Conservation (phyloP, 805 yeast species). For the Starmerella stigmatis region DNA sequence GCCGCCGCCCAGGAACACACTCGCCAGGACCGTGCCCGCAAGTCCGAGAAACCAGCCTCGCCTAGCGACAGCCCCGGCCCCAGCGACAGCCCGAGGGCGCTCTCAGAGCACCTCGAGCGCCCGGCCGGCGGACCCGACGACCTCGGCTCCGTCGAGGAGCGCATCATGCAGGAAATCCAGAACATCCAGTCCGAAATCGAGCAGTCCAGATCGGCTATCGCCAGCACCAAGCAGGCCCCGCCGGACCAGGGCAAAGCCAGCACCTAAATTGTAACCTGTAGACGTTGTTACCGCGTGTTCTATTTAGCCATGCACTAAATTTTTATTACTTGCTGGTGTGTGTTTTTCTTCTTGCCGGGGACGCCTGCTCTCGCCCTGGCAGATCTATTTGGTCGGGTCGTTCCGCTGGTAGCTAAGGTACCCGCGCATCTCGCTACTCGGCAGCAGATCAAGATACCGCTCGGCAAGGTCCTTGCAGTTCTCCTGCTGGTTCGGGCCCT, state of each 20-base stretch:
- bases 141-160: conserved; percentile 1
- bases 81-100: not conserved
- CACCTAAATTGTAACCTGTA: too few species aligned
- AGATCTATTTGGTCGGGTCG: conserved; percentile 58
- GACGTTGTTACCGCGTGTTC: not conserved
- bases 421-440: conserved; percentile 57
- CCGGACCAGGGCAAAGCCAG: not conserved
- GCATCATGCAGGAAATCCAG: conserved; percentile 2
- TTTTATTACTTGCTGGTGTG: not conserved
- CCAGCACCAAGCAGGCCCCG: not conserved
- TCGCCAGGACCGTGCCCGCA: too few species aligned
- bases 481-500: conserved; percentile 60
- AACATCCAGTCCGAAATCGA: not conserved
- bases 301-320: not conserved
- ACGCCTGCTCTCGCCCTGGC: too few species aligned
- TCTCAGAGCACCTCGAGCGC: not conserved
- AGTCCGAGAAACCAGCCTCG: too few species aligned
- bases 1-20: too few species aligned
- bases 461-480: conserved; percentile 68
- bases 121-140: not conserved
- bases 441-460: conserved; percentile 63
- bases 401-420: conserved; percentile 80
- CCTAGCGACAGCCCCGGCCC: too few species aligned
- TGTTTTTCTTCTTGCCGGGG: not conserved
- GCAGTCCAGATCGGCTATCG: not conserved